Evolutionary conservation across 1,284 basidiomycete genomes (phyloP), one percentile per base, ranked within the genome.

Genomic region (Uromyces viciae-fabae): DNA sequence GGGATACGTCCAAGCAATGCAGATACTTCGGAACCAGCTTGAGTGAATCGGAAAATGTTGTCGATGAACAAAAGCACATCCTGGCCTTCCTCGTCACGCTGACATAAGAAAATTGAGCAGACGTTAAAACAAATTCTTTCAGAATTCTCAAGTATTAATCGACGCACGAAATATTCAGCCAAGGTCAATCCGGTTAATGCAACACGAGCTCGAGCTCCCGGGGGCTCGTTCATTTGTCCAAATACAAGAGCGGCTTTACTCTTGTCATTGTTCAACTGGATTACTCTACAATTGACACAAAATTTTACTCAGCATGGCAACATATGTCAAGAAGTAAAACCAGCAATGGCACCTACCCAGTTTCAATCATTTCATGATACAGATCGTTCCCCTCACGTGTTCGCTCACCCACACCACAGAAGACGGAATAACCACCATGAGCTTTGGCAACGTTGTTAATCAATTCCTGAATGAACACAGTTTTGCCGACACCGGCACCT

Each of bases 401-500:
- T 89, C 96, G 94, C 89, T 99, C 96, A 86, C 96, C 96, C 88
- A 97, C 95, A 92, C 94, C 94, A 86, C 95, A 97, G 92, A 98
- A 98, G 88, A 98, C 98, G 75, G 96, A 99, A 93, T 97, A 98
- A 95, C 96, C 96, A 95, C 96, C 96, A 88, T 98, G 96, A 81
- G 96, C 96, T 90, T 98, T 99, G 87, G 96, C 96, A 87, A 99
- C 95, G 90, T 99, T 98, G 92, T 99, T 98, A 90, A 99, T 99
- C 86, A 99, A 92, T 88, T 98, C 95, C 88, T 95, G 94, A 88
- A 98, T 98, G 88, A 98, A 90, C 87, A 98, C 96, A 82, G 96
- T 98, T 91, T 98, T 98, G 85, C 96, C 96, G 90, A 99, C 96
- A 93, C 96, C 96, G 86, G 96, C 96, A 93, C 96, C 96, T 87